phyloP scores from a whole-genome alignment of 139 green algal genomes.

The Coelastrella sp. region DNA sequence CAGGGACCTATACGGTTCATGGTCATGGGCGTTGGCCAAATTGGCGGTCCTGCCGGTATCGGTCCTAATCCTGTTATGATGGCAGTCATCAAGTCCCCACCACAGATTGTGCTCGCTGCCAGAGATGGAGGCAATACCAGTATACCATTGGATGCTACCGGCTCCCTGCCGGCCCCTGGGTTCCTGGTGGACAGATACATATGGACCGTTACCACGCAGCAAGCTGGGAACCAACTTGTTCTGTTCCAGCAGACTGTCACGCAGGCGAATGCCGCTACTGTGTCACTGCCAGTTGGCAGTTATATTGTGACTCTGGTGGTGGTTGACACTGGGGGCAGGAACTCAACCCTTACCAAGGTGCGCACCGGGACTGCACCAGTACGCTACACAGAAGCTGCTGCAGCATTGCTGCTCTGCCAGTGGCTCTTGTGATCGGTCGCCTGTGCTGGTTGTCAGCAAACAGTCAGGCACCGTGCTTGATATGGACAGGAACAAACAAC shows the following conservation, averaged over 20 bases:
- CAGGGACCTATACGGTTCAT: constrained; percentile 1
- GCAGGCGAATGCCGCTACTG: constrained; percentile 24
- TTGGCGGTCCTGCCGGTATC: neutral
- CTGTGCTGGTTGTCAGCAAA: too few relatives aligned
- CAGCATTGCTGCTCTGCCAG: too few relatives aligned
- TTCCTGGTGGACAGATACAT: neutral
- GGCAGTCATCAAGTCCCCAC: constrained; percentile 21
- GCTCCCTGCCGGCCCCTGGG: constrained; percentile 12
- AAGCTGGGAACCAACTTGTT: neutral
- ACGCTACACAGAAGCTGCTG: too few relatives aligned
- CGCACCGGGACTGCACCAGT: neutral
- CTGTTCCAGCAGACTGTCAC: neutral
- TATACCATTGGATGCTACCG: constrained; percentile 27
- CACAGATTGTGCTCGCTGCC: neutral
- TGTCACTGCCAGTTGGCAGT: constrained; percentile 32
- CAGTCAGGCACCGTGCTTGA: too few relatives aligned
- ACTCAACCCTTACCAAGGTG: constrained; percentile 36
- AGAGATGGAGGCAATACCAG: neutral
- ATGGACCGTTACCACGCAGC: constrained; percentile 26
- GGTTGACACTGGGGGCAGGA: constrained; percentile 12
- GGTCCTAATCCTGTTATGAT: constrained; percentile 19
- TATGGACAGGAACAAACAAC: too few relatives aligned
- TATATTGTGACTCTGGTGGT: constrained; percentile 34
- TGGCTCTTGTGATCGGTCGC: too few relatives aligned
- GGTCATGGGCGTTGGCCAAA: neutral